Evolutionary conservation across 768 basidiomycete species (phyloP), one percentile per base, ranked within the genome.

Genomic region (Boletus subcaerulescens): DNA sequence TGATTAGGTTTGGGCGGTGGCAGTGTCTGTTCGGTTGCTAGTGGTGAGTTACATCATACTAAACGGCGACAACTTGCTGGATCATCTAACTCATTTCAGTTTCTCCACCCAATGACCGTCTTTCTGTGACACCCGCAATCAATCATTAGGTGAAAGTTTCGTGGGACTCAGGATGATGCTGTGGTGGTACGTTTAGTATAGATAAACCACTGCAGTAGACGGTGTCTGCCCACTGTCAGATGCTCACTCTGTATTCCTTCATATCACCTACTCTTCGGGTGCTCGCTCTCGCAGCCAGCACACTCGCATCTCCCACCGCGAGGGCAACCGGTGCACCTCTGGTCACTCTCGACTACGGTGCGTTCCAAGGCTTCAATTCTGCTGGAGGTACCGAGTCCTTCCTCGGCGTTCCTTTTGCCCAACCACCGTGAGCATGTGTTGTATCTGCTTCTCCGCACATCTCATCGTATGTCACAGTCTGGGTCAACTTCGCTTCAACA

Each of bases 401-500:
- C 26, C 51, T 52, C 15, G 44, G 51, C 4, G 35, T 51, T 5
- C 43, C 51, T 5, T 45, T 52, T 12, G 44, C 51, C 15, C 43
- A 52, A 31, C 51, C 43, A 17, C 51, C 36, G 44, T 52, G 44
- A 45, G 50, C 38, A 15, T 8, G 38, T 18, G 17, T 39, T 39
- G 38, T 39, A 3, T n/a, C 38, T 39, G 38, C n/a, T 2, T 8
- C 29, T 29, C n/a, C 38, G 3, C n/a, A 39, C 38, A 18, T 39
- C 38, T 39, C 38, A 39, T 18, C 17, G 38, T 9, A 18, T 17
- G 11, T 39, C n/a, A 17, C 38, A 64, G 60, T 15, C 44, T 63
- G 8, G 57, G 59, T 3, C 26, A 53, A n/a, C 55, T 65, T 52
- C 61, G 60, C n/a, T 61, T 65, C 54, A 57, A 63, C 26, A 43